Evolutionary conservation across 805 yeast genomes (phyloP).

Genomic region (Candida piceae): DNA sequence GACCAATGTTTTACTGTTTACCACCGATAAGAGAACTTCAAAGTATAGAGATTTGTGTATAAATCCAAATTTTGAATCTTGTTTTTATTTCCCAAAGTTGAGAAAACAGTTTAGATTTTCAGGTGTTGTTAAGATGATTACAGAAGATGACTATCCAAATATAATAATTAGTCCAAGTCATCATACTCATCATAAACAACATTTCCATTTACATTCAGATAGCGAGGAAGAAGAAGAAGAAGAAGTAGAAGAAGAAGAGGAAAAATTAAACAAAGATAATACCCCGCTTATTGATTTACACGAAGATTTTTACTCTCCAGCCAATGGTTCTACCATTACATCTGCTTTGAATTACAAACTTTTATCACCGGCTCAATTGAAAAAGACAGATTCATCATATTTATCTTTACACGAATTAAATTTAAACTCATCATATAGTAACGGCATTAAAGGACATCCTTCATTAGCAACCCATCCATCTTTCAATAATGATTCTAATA

Average conservation of each 20-base stretch:
- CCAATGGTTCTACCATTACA: slow-evolving; percentile 6
- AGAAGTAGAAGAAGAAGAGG: neutral
- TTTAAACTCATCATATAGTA: neutral
- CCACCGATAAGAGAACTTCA: slow-evolving; percentile 66
- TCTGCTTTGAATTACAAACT: slow-evolving; percentile 17
- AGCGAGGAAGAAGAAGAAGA: neutral
- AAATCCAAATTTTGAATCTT: slow-evolving; percentile 64
- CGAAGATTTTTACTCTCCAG: slow-evolving; percentile 13
- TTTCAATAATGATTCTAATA: neutral
- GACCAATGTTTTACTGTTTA: slow-evolving; percentile 62
- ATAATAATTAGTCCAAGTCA: slow-evolving; percentile 3
- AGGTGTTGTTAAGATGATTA: slow-evolving; percentile 54
- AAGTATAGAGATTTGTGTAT: slow-evolving; percentile 50
- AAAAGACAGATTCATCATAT: slow-evolving; percentile 8
- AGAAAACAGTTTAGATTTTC: slow-evolving; percentile 69
- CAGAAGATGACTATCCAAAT: slow-evolving; percentile 23
- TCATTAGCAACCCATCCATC: too few relatives aligned
- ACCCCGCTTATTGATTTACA: slow-evolving; percentile 16
- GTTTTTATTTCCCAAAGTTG: slow-evolving; percentile 60
- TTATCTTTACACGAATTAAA: slow-evolving; percentile 11
- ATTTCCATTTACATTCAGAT: neutral
- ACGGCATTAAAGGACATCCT: too few relatives aligned
- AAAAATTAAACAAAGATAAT: slow-evolving; percentile 1
- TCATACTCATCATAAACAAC: neutral
- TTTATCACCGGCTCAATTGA: slow-evolving; percentile 18